Base-by-base conservation (phyloP, 2,329 filamentous ascomycete genomes). In the Rutstroemia sydowiana region DNA sequence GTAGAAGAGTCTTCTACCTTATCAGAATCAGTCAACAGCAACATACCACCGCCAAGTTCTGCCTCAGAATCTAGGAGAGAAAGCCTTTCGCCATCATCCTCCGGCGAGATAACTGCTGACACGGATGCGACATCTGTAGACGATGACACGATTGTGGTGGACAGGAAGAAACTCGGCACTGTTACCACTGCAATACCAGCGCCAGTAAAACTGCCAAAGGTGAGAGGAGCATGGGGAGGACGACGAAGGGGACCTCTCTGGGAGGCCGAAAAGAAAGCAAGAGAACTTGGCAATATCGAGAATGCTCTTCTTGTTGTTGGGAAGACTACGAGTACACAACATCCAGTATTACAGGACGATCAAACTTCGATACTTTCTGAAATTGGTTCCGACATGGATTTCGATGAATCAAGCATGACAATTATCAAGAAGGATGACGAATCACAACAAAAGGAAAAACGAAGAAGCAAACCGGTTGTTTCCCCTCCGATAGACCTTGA, bases 51-150 rank as follows among this genome's bases (percentile, higher is more conserved):
- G 30, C 44, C 58, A 23, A 55, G 49, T 31, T 58, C 51, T 21
- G 36, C 31, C 3, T 43, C 45, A 2, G 50, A 54, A 37, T 58
- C 56, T 3, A 34, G 20, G 49, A 48, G 31, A 53, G 26, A 13
- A 10, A 52, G 32, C 42, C 53, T 52, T n/a, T 31, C 37, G 16
- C 37, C 53, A 7, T 48, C 53, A 7, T 48, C 50, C 10, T 61
- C 61, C 16, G 57, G 50, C 5, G 57, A 61, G n/a, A 45, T 13
- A 21, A 48, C 16, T 31, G 45, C 26, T 9, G 45, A 48, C 30
- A 66, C 64, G 3, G 65, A 67, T 55, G 65, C 61, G 18, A 67
- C 65, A 20, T 66, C 65, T 31, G 63, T 64, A 14, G 64, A 66
- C 44, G 64, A 66, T 32, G 65, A 67, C 26, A 61, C 61, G 3